Evolutionary conservation across 768 basidiomycete species (phyloP), one percentile per base, ranked within the genome.

Genomic region (Trametopsis cervina): DNA sequence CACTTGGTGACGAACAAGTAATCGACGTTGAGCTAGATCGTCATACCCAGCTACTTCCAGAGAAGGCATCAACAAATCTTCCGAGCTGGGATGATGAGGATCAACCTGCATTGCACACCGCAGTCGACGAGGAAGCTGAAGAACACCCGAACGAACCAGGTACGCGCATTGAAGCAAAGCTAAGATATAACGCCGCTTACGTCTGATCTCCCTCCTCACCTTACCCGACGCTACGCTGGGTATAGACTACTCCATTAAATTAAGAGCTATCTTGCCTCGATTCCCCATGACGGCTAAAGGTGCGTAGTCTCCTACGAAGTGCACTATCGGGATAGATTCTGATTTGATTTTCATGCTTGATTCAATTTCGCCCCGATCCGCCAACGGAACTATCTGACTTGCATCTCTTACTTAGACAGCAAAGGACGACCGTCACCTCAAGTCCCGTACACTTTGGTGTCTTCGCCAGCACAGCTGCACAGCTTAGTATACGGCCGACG

Each of bases 21-120:
- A 57, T 77, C 35, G 75, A 77, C 47, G 61, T 76, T 17, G 74
- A 76, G 46, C 66, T 77, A 10, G 70, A 75, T 46, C 67, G 71
- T 13, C 63, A 66, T 35, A 70, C 65, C 1, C 63, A 65, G 41
- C 57, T 77, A 2, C 63, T 69, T n/a, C 64, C 68, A 3, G 55
- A 56, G 17, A 53, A 54, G 9, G 54, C 53, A 3, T 51, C 46
- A 13, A 23, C 36, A 3, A 40, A 44, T n/a, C 38, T 47, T 23
- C 21, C 51, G 7, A 50, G 42, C 15, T 60, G 58, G 57, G 53
- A 60, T n/a, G 27, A 20, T 4, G 42, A 35, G 21, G 27, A 7
- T 15, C 37, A 36, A 21, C 24, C 18, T 21, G 39, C 23, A 23
- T n/a, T n/a, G 10, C 15, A 39, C 36, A 37, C 23, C 20, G 23